Conservation (phyloP, 495 filamentous ascomycete species). For the Penicillium lagena region DNA sequence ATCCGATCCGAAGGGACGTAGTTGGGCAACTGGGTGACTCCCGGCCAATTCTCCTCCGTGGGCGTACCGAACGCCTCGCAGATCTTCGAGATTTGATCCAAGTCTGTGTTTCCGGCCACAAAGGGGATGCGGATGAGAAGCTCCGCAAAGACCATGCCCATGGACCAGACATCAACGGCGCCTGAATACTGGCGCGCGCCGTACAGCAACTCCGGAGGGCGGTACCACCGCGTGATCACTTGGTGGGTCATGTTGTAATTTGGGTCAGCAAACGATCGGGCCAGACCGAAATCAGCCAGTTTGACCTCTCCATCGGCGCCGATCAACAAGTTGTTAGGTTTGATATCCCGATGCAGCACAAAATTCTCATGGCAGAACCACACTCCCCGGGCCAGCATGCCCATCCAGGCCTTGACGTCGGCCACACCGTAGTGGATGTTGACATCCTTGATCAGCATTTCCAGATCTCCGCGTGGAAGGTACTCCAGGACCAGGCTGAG, state of each 20-base stretch:
- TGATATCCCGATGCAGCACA: conserved; percentile 95
- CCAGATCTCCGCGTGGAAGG: conserved; percentile 83
- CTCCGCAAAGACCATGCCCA: conserved; percentile 89
- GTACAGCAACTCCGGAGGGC: conserved; percentile 88
- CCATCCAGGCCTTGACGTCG: conserved; percentile 98
- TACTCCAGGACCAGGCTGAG: conserved; percentile 93
- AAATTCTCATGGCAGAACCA: conserved; percentile 97
- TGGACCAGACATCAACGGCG: conserved; percentile 93
- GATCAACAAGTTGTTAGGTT: conserved; percentile 96
- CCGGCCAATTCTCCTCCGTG: conserved; percentile 92
- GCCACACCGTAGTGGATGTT: conserved; percentile 69
- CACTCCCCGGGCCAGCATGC: conserved; percentile 85
- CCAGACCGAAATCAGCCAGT: conserved; percentile 95
- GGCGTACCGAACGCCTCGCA: conserved; percentile 83
- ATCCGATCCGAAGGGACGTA: conserved; percentile 55
- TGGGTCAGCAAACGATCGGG: conserved; percentile 82
- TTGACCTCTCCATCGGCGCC: conserved; percentile 89
- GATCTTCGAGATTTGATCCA: conserved; percentile 73
- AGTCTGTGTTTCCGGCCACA: conserved; percentile 72
- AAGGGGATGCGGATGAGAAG: conserved; percentile 76
- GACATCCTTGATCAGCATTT: conserved; percentile 83
- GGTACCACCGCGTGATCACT: conserved; percentile 96
- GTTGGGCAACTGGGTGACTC: conserved; percentile 72
- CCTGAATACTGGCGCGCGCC: conserved; percentile 84
- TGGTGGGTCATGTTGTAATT: conserved; percentile 83